These are phyloP conservation scores for Aspergillus mulundensis DNA, from an alignment of 495 filamentous ascomycete species.

Conservation along the genomic window DNA sequence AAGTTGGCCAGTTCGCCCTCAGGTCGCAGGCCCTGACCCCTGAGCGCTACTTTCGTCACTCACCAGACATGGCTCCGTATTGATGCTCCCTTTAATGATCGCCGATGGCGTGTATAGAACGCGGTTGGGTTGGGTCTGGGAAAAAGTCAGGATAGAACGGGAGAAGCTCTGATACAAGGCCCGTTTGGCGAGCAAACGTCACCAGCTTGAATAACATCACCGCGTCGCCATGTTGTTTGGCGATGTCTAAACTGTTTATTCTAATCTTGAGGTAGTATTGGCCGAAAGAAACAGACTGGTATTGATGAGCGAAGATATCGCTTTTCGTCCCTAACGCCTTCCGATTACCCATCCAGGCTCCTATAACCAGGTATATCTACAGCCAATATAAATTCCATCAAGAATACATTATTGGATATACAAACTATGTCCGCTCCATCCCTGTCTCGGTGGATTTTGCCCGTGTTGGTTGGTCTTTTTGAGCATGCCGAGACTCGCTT, in stretches of 20 bases:
- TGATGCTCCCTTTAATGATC: not conserved
- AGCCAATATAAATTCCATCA: not conserved
- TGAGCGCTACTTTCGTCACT: not conserved
- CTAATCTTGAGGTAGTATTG: not conserved
- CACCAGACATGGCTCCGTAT: not conserved
- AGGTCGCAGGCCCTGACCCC: not conserved
- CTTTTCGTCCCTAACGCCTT: not conserved
- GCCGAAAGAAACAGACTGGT: not conserved
- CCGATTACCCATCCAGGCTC: not conserved
- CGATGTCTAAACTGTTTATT: not conserved
- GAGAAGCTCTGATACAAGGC: too few relatives aligned
- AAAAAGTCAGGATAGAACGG: too few relatives aligned
- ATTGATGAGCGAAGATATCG: conserved; percentile 5
- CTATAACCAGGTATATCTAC: conserved; percentile 2
- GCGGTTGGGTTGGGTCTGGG: too few relatives aligned
- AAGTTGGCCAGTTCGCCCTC: not conserved
- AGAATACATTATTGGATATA: not conserved
- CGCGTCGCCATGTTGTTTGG: not conserved
- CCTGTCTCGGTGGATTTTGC: not conserved
- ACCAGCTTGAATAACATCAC: not conserved
- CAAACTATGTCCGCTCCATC: not conserved
- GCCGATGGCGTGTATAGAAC: not conserved
- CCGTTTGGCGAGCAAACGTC: not conserved
- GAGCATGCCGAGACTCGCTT: not conserved
- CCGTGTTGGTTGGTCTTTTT: not conserved